A percentile compares a stretch with the other conserved stretches of the same genome.
Evolutionary conservation across 768 basidiomycete genomes (phyloP).

Genomic region (Porphyrellus cyaneotinctus): DNA sequence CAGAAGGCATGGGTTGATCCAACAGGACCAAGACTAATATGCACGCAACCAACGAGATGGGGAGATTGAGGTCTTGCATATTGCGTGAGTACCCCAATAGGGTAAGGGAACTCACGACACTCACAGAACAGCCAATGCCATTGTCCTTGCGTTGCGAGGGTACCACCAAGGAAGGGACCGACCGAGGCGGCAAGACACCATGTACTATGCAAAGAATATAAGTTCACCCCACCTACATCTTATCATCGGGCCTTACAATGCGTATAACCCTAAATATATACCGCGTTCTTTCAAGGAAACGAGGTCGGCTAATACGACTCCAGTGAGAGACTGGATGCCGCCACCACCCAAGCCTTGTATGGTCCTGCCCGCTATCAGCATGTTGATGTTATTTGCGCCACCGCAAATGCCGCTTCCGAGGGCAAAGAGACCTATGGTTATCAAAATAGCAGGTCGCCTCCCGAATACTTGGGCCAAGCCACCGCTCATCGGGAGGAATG

Average conservation of each 20-base stretch:
- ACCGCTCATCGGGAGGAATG: not conserved
- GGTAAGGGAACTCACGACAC: not conserved
- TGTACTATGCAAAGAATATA: not conserved
- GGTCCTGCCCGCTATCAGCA: not conserved
- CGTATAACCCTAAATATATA: not conserved
- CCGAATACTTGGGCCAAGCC: not conserved
- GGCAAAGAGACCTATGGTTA: not conserved
- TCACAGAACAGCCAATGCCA: not conserved
- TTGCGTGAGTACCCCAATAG: not conserved
- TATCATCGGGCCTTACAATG: not conserved
- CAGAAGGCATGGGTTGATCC: conserved; percentile 32
- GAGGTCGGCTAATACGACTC: not conserved
- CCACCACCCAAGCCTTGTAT: conserved; percentile 1
- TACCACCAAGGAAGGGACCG: not conserved
- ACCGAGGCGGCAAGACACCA: not conserved
- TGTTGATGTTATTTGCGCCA: not conserved
- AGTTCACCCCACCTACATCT: not conserved
- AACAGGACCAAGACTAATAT: conserved; percentile 30
- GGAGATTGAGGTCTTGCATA: conserved; percentile 37
- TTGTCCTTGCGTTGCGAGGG: not conserved
- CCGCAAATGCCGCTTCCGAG: not conserved
- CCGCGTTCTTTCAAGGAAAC: not conserved
- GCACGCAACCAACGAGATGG: conserved; percentile 8
- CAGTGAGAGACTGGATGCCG: not conserved
- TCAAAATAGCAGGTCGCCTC: not conserved